Evolutionary conservation across 495 filamentous ascomycete species (phyloP).

Genomic region (Cercophora scortea): DNA sequence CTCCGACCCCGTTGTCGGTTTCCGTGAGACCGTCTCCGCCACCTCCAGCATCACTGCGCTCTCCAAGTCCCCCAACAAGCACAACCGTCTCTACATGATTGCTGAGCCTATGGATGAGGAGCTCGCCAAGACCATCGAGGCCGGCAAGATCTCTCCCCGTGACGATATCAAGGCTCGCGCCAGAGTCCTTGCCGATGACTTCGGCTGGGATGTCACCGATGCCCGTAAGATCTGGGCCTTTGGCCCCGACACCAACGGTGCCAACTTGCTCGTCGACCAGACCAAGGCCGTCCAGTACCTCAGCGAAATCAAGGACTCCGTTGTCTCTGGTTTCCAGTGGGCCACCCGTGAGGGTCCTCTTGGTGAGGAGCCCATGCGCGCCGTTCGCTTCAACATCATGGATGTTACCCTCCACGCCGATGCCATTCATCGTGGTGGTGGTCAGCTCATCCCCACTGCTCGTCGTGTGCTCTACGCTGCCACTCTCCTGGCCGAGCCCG

Average conservation of each 20-base stretch:
- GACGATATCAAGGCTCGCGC: conserved; percentile 99
- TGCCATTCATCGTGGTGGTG: conserved; percentile 99
- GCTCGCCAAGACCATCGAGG: conserved; percentile 81
- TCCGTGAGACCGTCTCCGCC: conserved; percentile 87
- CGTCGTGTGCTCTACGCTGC: conserved; percentile 96
- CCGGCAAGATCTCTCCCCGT: conserved; percentile 85
- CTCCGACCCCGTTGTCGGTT: conserved; percentile 93
- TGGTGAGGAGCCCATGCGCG: conserved; percentile 96
- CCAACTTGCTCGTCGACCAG: conserved; percentile 98
- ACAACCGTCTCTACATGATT: conserved; percentile 97
- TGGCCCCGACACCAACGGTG: conserved; percentile 93
- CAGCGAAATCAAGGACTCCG: conserved; percentile 99
- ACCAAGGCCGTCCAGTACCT: conserved; percentile 99
- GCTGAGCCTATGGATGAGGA: conserved; percentile 88
- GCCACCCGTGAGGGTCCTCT: conserved; percentile 95
- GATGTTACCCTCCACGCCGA: conserved; percentile 99
- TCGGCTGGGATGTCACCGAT: conserved; percentile 99
- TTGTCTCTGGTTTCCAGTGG: conserved; percentile 99
- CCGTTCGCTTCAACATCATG: conserved; percentile 95
- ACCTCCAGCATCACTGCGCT: conserved; percentile 89
- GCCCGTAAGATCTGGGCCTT: conserved; percentile 99
- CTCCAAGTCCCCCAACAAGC: conserved; percentile 99
- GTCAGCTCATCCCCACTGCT: conserved; percentile 95
- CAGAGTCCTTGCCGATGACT: conserved; percentile 91
- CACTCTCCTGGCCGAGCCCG: conserved; percentile 80